These are phyloP conservation scores for Candida pseudoviswanathii DNA, from an alignment of 1,139 yeast genomes.

Conservation along the genomic window DNA sequence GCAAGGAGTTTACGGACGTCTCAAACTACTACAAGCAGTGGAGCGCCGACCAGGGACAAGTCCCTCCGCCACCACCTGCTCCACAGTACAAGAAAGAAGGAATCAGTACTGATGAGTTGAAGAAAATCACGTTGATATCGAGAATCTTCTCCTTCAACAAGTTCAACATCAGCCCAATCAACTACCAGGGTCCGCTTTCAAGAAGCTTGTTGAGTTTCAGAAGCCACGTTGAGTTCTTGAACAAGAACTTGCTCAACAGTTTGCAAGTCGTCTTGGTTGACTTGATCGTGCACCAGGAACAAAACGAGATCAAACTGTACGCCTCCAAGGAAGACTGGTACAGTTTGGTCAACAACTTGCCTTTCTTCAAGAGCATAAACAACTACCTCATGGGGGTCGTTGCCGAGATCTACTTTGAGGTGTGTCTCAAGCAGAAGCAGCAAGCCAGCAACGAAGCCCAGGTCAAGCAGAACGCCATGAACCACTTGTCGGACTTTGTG, in stretches of 20 bases:
- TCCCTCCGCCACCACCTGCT: conserved; percentile 16
- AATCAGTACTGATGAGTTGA: conserved; percentile 31
- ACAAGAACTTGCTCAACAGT: conserved; percentile 53
- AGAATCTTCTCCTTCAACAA: conserved; percentile 60
- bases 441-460: conserved; percentile 24
- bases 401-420: conserved; percentile 45
- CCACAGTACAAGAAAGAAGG: conserved; percentile 16
- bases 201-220: conserved; percentile 65
- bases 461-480: conserved; percentile 31
- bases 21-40: conserved; percentile 33
- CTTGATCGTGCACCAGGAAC: conserved; percentile 57
- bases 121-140: conserved; percentile 52
- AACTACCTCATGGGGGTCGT: conserved; percentile 48
- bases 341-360: conserved; percentile 54
- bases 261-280: conserved; percentile 55
- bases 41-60: conserved; percentile 8
- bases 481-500: conserved; percentile 39
- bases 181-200: conserved; percentile 72
- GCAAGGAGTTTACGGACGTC: conserved; percentile 36
- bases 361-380: conserved; percentile 56
- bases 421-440: conserved; percentile 30
- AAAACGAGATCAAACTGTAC: conserved; percentile 40
- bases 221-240: conserved; percentile 61
- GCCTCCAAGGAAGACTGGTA: conserved; percentile 58
- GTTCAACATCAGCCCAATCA: conserved; percentile 56